phyloP scores from a whole-genome alignment of 1,139 yeast species.

The Pichiaceae sp. region DNA sequence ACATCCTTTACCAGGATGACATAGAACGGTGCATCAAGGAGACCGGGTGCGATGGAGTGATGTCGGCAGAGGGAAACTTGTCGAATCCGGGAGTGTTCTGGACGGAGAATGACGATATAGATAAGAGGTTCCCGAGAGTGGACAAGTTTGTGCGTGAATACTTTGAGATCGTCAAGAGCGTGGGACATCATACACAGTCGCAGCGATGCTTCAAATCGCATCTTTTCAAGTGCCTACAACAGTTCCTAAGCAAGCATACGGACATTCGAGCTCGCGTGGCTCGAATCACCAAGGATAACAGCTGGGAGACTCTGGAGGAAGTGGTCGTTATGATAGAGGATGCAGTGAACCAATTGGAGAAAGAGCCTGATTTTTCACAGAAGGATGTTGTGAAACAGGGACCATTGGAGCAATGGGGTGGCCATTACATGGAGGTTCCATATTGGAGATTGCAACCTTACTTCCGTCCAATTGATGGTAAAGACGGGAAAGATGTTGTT shows the following conservation, averaged over 20 bases:
- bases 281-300: constrained; percentile 33
- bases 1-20: constrained; percentile 78
- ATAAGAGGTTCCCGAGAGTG: constrained; percentile 74
- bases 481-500: constrained; percentile 38
- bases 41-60: constrained; percentile 79
- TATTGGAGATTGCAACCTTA: constrained; percentile 97
- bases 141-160: constrained; percentile 80
- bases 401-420: constrained; percentile 64
- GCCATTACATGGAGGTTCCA: constrained; percentile 73
- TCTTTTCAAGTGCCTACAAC: constrained; percentile 76
- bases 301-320: constrained; percentile 55
- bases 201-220: constrained; percentile 85
- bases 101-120: constrained; percentile 43
- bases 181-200: constrained; percentile 63
- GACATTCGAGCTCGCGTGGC: constrained; percentile 76
- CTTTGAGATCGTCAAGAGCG: constrained; percentile 65
- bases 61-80: constrained; percentile 95
- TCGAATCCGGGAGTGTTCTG: constrained; percentile 90
- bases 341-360: constrained; percentile 49
- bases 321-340: constrained; percentile 63
- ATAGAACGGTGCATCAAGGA: constrained; percentile 54
- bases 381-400: constrained; percentile 50
- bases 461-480: constrained; percentile 78
- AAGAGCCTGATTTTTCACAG: constrained; percentile 34
- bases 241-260: constrained; percentile 65